Evolutionary conservation across 331 rosid genomes (phyloP), one percentile per base, ranked within the genome.

Genomic region (Acacia pycnantha): DNA sequence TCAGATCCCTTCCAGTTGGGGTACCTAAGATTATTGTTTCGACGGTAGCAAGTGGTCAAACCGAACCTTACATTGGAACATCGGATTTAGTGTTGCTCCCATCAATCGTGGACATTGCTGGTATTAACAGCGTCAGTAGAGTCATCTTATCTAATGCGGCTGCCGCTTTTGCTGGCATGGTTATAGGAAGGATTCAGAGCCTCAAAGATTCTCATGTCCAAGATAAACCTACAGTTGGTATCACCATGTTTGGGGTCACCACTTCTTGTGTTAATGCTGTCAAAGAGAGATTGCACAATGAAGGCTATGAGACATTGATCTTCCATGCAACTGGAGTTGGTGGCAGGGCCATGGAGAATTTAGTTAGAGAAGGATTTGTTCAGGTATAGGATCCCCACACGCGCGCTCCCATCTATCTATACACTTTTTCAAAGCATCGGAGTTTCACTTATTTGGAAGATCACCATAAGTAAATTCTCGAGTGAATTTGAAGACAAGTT

Each of bases 291-390:
- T 86, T 95, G 96, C 88, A 50, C 50, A 70, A 81, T 64, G 93
- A 90, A 79, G 98, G 98, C 70, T 92, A 87, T 75, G 97, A 93
- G 83, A 86, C 90, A 77, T 88, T 95, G 81, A 94, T 93, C 83
- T 95, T 95, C 81, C 98, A 95, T 84, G 95, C 97, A 41, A 95
- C 98, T 65, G 98, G 98, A 70, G 96, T 95, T 58, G 98, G 98
- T 8, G 98, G 98, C 46, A 92, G 87, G 83, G 98, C 97, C 19
- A 92, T 95, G 98, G 98, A 95, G 90, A 85, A 88, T 83, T 87
- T 95, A 82, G 95, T 93, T 83, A 89, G 83, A 84, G 98, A 87
- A 82, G 98, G 96, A 64, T 88, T 93, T 80, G 88, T 95, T 69
- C 93, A 93, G 98, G 98, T 95, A 88, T 27, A 16, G 65, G 18